Evolutionary conservation across 352 stramenopile species (phyloP).

Genomic region (Pythium periplocum): DNA sequence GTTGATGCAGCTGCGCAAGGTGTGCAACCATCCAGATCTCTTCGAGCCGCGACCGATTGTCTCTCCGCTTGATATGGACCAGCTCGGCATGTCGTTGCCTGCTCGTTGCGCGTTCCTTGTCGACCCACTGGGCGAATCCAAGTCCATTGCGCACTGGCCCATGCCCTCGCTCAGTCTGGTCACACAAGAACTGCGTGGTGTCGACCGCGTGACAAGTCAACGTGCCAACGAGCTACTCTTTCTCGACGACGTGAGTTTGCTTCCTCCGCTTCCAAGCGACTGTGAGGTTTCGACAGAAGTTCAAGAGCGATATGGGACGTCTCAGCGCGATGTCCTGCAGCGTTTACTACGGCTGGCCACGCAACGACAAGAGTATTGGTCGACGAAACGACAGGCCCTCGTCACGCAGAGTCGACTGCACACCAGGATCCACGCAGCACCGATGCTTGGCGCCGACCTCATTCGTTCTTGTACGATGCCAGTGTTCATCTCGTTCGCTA

Average conservation of each 20-base stretch:
- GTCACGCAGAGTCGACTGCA: too few relatives aligned
- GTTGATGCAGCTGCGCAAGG: constrained; percentile 98
- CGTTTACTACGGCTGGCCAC: not conserved
- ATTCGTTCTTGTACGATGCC: constrained; percentile 45
- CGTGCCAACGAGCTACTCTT: constrained; percentile 6
- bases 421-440: constrained; percentile 11
- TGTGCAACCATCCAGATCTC: constrained; percentile 98
- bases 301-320: too few relatives aligned
- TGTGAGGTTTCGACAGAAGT: too few relatives aligned
- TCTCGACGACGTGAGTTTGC: constrained; percentile 17
- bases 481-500: constrained; percentile 65
- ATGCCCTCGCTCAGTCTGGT: constrained; percentile 23
- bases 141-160: constrained; percentile 27
- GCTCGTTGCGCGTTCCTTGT: constrained; percentile 40
- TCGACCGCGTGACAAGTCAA: constrained; percentile 1
- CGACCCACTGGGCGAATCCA: constrained; percentile 29
- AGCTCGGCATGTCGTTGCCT: constrained; percentile 24
- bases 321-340: not conserved
- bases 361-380: not conserved
- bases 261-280: not conserved
- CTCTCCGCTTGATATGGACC: constrained; percentile 89
- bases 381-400: too few relatives aligned
- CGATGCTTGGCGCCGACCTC: constrained; percentile 42
- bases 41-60: constrained; percentile 96
- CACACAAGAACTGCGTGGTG: constrained; percentile 30